Percentiles rank a stretch among this genome's conserved stretches.
phyloP scores from a whole-genome alignment of 73 alveolate genomes.

The Tetrahymena borealis region DNA sequence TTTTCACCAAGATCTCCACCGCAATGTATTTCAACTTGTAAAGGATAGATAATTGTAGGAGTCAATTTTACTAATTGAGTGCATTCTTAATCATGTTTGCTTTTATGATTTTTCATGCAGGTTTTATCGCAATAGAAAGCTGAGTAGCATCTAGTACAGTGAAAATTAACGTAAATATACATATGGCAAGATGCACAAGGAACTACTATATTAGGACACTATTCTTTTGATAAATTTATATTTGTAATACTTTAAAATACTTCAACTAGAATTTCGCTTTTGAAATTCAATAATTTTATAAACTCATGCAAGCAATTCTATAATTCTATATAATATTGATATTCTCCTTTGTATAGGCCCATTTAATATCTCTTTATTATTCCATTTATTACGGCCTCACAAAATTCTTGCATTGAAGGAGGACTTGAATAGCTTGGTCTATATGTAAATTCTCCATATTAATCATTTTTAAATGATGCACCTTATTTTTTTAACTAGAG shows the following conservation, averaged over 20 bases:
- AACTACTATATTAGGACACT: conserved; percentile 36
- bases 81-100: conserved; percentile 38
- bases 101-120: conserved; percentile 32
- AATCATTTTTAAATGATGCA: conserved; percentile 29
- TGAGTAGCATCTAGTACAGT: conserved; percentile 24
- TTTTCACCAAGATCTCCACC: conserved; percentile 42
- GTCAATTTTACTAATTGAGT: conserved; percentile 9
- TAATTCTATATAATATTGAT: conserved; percentile 25
- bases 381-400: conserved; percentile 43
- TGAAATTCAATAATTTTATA: conserved; percentile 27
- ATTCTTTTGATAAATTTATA: conserved; percentile 25
- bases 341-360: conserved; percentile 40
- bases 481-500: conserved; percentile 31
- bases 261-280: conserved; percentile 38
- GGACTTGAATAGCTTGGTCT: conserved; percentile 26
- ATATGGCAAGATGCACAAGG: conserved; percentile 47
- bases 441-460: conserved; percentile 43
- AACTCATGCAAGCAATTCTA: conserved; percentile 39
- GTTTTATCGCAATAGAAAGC: conserved; percentile 50
- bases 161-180: conserved; percentile 28
- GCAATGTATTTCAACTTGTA: conserved; percentile 39
- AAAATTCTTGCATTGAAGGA: conserved; percentile 44
- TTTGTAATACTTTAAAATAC: conserved; percentile 36
- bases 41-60: conserved; percentile 33
- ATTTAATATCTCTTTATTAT: conserved; percentile 35